phyloP scores from a whole-genome alignment of 495 filamentous ascomycete species.

The Delitschia confertaspora region DNA sequence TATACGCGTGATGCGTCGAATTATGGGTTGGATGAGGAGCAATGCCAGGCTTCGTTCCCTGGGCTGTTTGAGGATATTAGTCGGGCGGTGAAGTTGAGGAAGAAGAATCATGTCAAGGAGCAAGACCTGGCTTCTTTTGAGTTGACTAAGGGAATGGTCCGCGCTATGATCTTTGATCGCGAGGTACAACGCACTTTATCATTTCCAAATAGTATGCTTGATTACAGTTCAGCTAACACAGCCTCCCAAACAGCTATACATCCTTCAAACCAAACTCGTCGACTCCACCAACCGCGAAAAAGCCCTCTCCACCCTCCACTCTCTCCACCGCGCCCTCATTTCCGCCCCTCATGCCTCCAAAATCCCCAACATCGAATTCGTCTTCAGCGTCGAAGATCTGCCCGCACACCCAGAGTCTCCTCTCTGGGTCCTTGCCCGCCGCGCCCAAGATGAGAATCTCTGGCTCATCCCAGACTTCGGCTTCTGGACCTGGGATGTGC shows the following conservation, averaged over 20 bases:
- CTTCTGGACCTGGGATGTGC: slow-evolving; percentile 64
- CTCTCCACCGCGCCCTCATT: slow-evolving; percentile 42
- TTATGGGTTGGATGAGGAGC: slow-evolving; percentile 22
- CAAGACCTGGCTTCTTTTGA: slow-evolving; percentile 10
- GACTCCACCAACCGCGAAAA: slow-evolving; percentile 39
- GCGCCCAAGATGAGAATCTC: slow-evolving; percentile 36
- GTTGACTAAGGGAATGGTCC: slow-evolving; percentile 24
- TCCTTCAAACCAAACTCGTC: slow-evolving; percentile 21
- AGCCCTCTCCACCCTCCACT: slow-evolving; percentile 35
- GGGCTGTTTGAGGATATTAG: slow-evolving; percentile 28
- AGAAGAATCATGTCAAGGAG: slow-evolving; percentile 30
- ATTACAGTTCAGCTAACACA: not conserved
- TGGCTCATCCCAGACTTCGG: slow-evolving; percentile 78
- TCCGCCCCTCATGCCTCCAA: slow-evolving; percentile 38
- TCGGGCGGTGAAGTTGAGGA: slow-evolving; percentile 21
- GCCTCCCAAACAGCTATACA: slow-evolving; percentile 27
- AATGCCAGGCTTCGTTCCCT: slow-evolving; percentile 28
- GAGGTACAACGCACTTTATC: slow-evolving; percentile 13
- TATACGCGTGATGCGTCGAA: slow-evolving; percentile 23
- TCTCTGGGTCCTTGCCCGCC: slow-evolving; percentile 47
- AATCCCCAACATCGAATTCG: slow-evolving; percentile 57
- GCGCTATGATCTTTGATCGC: slow-evolving; percentile 28
- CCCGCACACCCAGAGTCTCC: slow-evolving; percentile 34
- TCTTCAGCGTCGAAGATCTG: slow-evolving; percentile 47
- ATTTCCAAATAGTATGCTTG: not conserved